Evolutionary conservation across 75 land plant genomes (phyloP), one percentile per base, ranked within the genome.

Genomic region (Azolla pinnata): DNA sequence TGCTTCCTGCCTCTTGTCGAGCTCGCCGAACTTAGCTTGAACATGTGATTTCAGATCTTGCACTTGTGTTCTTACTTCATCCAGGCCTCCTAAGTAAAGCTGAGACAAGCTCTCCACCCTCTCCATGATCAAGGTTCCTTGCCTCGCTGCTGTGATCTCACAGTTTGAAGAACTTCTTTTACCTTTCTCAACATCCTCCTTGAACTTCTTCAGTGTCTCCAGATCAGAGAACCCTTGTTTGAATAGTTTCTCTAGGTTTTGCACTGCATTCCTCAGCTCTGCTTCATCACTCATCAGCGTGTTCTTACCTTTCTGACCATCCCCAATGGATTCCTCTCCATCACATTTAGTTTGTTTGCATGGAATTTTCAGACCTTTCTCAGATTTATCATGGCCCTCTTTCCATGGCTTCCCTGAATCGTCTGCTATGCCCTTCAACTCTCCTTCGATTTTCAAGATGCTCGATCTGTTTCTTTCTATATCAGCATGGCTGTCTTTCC

Each of bases 41-140:
- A 52, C 63, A 23, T 25, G 31, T 17, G 45, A 27, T 49, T 64
- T 70, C 14, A 70, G 32, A 25, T 64, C 63, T 2, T 30, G 63
- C 16, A 63, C 35, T 52, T 70, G 59, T 25, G 40, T 55, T 16
- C 69, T 68, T 28, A 64, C 69, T 33, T 70, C 72, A 23, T 70
- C 72, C n/a, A 70, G 44, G 7, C 72, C 67, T 23, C 72, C 72
- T 21, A 70, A 47, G 67, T 63, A 70, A 23, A 70, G 54, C 16
- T 70, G 33, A 16, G 72, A 70, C 12, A 70, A 47, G 38, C 56
- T 64, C 33, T 63, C 72, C 7, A 70, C 72, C 23, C 40, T 29
- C 24, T 70, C 72, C 67, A 70, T 63, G 52, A 63, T 70, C n/a
- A 55, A 50, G 24, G 60, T 33, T 33, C 63, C 63, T 38, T 63